phyloP scores from a whole-genome alignment of 148 eudicot genomes.

The Rhododendron henanense region DNA sequence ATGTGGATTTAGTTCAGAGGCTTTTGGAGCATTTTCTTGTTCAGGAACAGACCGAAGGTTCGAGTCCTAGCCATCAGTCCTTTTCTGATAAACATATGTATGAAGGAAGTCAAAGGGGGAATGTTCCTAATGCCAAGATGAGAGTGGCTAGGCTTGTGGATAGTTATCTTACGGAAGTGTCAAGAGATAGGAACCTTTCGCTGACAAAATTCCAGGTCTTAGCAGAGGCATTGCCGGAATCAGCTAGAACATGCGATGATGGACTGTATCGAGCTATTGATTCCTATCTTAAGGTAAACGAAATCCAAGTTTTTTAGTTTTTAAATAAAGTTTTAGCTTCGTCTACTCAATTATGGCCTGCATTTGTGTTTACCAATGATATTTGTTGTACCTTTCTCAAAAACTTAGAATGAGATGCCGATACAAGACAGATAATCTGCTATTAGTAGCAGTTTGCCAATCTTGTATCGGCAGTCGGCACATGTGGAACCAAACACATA shows the following conservation, averaged over 20 bases:
- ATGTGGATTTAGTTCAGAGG: conserved; percentile 91
- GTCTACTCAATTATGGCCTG: not conserved
- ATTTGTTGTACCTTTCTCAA: not conserved
- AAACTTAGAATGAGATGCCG: not conserved
- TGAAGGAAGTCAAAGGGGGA: conserved; percentile 36
- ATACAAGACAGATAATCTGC: not conserved
- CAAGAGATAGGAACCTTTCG: conserved; percentile 73
- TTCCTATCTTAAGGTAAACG: conserved; percentile 90
- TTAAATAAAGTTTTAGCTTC: not conserved
- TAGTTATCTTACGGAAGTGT: conserved; percentile 87
- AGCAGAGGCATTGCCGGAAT: conserved; percentile 95
- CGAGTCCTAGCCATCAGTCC: conserved; percentile 54
- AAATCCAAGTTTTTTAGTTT: not conserved
- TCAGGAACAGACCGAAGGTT: conserved; percentile 70
- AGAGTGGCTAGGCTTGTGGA: conserved; percentile 93
- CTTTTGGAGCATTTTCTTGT: conserved; percentile 88
- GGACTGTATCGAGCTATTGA: conserved; percentile 93
- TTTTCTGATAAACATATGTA: conserved; percentile 41
- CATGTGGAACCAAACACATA: not conserved
- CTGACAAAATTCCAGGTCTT: conserved; percentile 90
- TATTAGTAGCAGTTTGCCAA: not conserved
- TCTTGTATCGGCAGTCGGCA: not conserved
- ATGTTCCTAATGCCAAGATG: conserved; percentile 58
- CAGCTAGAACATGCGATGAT: conserved; percentile 91
- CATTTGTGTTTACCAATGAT: not conserved